phyloP scores from a whole-genome alignment of 2,329 filamentous ascomycete species.

The Alternaria sp. region DNA sequence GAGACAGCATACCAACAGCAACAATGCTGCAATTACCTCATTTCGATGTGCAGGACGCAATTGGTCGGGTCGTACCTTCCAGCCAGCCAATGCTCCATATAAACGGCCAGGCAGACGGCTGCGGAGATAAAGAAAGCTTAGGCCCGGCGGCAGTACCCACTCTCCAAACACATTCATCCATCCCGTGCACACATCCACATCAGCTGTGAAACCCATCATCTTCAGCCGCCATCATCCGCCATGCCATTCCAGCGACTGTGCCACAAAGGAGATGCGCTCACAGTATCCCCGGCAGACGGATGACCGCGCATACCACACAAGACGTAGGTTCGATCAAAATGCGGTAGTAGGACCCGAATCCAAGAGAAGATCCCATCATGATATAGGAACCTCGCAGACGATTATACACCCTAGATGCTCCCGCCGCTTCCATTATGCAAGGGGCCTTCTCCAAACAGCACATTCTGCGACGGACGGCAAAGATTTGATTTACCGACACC shows the following conservation, averaged over 20 bases:
- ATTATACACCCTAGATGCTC: background rate
- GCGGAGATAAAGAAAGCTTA: background rate
- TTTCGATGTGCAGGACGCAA: background rate
- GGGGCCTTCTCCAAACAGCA: background rate
- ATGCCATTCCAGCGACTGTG: background rate
- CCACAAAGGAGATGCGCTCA: constrained; percentile 1
- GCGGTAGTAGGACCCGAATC: background rate
- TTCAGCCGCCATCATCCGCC: background rate
- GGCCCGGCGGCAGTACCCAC: background rate
- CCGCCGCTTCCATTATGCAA: background rate
- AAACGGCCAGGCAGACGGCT: background rate
- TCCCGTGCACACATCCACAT: background rate
- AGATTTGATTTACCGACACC: background rate
- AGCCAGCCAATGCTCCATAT: background rate
- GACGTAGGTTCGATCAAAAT: background rate
- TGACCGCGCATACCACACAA: background rate
- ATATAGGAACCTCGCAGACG: background rate
- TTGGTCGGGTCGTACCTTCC: background rate
- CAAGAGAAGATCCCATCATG: background rate
- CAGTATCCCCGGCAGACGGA: background rate
- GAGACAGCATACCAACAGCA: background rate
- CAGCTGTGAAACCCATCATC: background rate
- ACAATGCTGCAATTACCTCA: background rate
- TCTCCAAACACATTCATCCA: background rate
- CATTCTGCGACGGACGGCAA: background rate